A percentile compares a stretch with the other conserved stretches of the same genome.
Evolutionary conservation across 2,329 filamentous ascomycete species (phyloP).

Genomic region (Sclerotinia subarctica): DNA sequence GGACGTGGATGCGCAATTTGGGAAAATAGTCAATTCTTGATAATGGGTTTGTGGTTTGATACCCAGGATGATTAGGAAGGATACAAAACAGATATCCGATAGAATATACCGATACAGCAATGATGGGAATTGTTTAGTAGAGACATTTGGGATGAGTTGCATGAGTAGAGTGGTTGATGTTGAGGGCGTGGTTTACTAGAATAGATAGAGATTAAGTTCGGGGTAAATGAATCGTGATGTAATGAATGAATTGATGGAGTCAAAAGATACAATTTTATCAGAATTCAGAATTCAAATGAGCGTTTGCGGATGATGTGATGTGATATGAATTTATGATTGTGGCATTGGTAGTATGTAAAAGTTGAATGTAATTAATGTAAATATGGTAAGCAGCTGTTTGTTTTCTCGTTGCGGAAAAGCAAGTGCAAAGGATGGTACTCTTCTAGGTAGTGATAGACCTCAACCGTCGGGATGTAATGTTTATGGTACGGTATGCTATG

Average conservation of each 20-base stretch:
- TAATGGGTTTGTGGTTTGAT: constrained; percentile 10
- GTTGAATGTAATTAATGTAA: neutral
- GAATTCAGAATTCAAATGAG: neutral
- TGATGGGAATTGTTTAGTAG: neutral
- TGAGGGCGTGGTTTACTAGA: neutral
- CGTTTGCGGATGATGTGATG: neutral
- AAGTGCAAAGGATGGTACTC: too few relatives aligned
- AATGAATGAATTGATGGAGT: constrained; percentile 9
- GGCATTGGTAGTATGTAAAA: neutral
- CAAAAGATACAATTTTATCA: neutral
- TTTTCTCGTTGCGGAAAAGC: neutral
- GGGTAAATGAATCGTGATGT: constrained; percentile 1
- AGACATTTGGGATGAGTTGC: neutral
- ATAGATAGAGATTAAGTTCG: neutral
- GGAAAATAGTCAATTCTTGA: constrained; percentile 6
- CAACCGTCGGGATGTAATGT: too few relatives aligned
- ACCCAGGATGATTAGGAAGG: constrained; percentile 4
- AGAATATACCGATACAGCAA: neutral
- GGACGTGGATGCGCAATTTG: constrained; percentile 4
- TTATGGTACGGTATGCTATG: too few relatives aligned
- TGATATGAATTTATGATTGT: too few relatives aligned
- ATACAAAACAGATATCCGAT: neutral
- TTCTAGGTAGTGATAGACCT: too few relatives aligned
- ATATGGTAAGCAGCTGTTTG: neutral
- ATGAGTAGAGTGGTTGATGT: neutral